Evolutionary conservation across 176 grass and related monocot genomes (phyloP).

Genomic region (Avena sativa): DNA sequence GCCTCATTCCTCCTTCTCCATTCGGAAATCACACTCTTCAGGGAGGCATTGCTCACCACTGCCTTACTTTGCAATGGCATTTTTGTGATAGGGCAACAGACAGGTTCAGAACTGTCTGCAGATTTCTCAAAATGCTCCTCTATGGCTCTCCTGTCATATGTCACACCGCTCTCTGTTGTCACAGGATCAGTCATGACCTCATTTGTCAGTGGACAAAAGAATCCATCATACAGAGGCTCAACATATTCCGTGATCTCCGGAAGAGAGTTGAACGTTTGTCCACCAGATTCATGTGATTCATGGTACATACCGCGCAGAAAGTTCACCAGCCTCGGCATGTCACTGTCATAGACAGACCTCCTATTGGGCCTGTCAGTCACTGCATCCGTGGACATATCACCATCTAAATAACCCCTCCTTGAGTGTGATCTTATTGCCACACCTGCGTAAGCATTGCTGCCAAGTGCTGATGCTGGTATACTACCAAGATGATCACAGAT

Average conservation of each 20-base stretch:
- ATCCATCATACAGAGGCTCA: slow-evolving; percentile 73
- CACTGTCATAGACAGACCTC: slow-evolving; percentile 23
- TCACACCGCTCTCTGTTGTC: slow-evolving; percentile 65
- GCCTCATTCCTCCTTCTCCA: slow-evolving; percentile 76
- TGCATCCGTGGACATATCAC: slow-evolving; percentile 42
- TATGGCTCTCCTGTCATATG: slow-evolving; percentile 87
- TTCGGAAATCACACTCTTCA: slow-evolving; percentile 78
- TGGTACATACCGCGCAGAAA: slow-evolving; percentile 63
- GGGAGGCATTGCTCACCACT: slow-evolving; percentile 63
- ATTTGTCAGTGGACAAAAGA: slow-evolving; percentile 86
- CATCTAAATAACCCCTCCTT: slow-evolving; percentile 24
- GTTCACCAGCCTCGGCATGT: slow-evolving; percentile 51
- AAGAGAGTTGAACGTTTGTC: slow-evolving; percentile 38
- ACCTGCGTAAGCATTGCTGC: slow-evolving; percentile 47
- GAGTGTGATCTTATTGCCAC: slow-evolving; percentile 48
- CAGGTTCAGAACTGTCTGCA: slow-evolving; percentile 49
- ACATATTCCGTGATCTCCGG: slow-evolving; percentile 64
- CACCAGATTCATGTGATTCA: slow-evolving; percentile 48
- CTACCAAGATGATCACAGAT: slow-evolving; percentile 70
- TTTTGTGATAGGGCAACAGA: slow-evolving; percentile 69
- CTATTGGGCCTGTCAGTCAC: slow-evolving; percentile 45
- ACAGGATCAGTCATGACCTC: slow-evolving; percentile 86
- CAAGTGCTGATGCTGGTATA: slow-evolving; percentile 58
- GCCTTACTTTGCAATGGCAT: slow-evolving; percentile 62
- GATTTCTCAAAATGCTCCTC: slow-evolving; percentile 61